These are phyloP conservation scores for Gossypium arboreum DNA, from an alignment of 345 rosid genomes.

Conservation along the genomic window DNA sequence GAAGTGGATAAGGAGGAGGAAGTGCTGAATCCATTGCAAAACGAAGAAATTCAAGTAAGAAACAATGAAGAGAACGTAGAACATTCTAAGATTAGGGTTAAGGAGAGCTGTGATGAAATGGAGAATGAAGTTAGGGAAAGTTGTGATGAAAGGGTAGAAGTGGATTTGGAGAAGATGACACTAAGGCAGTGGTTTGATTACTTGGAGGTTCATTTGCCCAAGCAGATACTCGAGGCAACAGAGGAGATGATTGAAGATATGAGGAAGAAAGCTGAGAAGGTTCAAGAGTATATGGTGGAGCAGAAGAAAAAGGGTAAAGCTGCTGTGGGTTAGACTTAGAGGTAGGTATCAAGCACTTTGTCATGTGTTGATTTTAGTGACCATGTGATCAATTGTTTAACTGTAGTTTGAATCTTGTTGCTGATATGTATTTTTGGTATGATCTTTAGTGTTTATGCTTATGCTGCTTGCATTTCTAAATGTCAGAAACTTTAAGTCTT, in stretches of 20 bases:
- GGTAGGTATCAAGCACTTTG: not conserved
- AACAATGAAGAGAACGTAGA: conserved; percentile 15
- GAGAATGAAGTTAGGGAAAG: conserved; percentile 3
- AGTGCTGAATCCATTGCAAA: not conserved
- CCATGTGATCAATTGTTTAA: not conserved
- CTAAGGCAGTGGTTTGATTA: conserved; percentile 62
- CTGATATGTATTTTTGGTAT: not conserved
- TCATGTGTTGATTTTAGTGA: not conserved
- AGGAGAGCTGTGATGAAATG: conserved; percentile 1
- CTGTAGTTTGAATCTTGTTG: not conserved
- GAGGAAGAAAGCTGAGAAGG: conserved; percentile 42
- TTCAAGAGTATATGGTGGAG: conserved; percentile 42
- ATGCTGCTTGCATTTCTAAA: not conserved
- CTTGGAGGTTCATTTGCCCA: conserved; percentile 44
- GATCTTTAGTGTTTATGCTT: not conserved
- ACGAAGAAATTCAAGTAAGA: not conserved
- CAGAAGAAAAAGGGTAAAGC: conserved; percentile 32
- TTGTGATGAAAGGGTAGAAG: conserved; percentile 3
- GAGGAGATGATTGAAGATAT: conserved; percentile 61
- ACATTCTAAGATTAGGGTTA: not conserved
- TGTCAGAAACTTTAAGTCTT: not conserved
- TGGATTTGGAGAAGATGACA: conserved; percentile 48
- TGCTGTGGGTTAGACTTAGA: conserved; percentile 2
- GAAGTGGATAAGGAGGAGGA: not conserved
- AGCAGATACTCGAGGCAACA: conserved; percentile 48